Evolutionary conservation across 2,329 filamentous ascomycete species (phyloP).

Genomic region (Raffaelea deltoideospora): DNA sequence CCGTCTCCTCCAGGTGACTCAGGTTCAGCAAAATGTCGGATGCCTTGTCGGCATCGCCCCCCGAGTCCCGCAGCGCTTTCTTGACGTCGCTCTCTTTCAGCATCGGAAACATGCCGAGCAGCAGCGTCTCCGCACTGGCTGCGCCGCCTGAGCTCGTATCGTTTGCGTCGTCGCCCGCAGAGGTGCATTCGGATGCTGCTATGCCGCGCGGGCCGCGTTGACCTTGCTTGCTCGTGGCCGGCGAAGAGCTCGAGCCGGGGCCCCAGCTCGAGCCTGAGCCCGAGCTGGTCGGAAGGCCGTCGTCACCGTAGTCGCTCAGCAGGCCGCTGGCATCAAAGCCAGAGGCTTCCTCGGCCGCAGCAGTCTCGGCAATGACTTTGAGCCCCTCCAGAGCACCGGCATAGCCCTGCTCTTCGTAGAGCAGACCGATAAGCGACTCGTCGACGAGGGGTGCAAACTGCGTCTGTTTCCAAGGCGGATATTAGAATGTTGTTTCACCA

Average conservation of each 20-base stretch:
- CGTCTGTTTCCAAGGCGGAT: conserved; percentile 27
- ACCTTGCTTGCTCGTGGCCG: no score
- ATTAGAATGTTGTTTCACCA: no score
- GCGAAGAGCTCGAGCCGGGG: background rate
- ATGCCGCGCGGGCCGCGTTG: no score
- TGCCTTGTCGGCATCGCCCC: conserved; percentile 50
- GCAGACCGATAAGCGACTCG: conserved; percentile 59
- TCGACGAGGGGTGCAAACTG: conserved; percentile 65
- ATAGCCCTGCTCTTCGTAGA: conserved; percentile 56
- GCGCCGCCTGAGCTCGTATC: background rate
- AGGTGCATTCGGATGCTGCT: background rate
- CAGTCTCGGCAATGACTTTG: conserved; percentile 48
- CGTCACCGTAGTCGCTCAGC: background rate
- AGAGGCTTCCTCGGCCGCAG: conserved; percentile 51
- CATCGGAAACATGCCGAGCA: conserved; percentile 58
- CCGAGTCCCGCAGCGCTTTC: conserved; percentile 51
- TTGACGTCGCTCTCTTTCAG: conserved; percentile 51
- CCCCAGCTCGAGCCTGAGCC: background rate
- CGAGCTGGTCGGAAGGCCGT: background rate
- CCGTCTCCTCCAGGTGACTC: conserved; percentile 57
- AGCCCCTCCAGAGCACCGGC: conserved; percentile 43
- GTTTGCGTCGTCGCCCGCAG: conserved; percentile 4
- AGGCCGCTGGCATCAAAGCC: conserved; percentile 69
- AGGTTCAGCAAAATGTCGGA: conserved; percentile 72
- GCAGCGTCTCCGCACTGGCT: conserved; percentile 24